Base-by-base conservation (phyloP, 805 yeast species). In the Cyberlindnera suaveolens region DNA sequence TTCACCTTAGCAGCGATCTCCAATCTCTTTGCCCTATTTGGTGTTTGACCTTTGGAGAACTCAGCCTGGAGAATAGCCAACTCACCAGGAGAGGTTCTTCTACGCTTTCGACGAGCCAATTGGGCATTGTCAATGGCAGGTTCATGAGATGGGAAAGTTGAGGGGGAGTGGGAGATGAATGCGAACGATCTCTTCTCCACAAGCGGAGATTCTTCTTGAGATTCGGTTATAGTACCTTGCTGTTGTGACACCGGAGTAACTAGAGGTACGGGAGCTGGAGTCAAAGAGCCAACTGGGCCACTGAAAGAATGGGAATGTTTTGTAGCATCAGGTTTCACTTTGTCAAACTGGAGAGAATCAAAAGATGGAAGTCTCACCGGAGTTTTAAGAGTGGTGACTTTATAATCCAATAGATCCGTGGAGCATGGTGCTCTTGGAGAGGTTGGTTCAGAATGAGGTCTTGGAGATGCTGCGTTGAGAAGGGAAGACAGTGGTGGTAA, bases 1-100 rank as follows among this genome's bases (percentile, higher is more conserved):
- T 80, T 81, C 34, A 93, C 95, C 50, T 71, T 77, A 27, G 68
- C 63, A 5, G 98, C 96, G 51, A 93, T 85, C 50, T 82, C 85
- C 36, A 77, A 71, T 53, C 98, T 78, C 58, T 83, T 74, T 36
- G 73, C 66, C 61, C 82, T 83, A 59, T 84, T 82, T 37, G 99
- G 99, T 39, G 95, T 87, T 36, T 80, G 70, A 46, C 95, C 89
- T 39, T 67, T 59, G 39, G 73, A 73, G 57, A 91, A 93, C 66
- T 89, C 96, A 31, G 72, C 65, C 63, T 89, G 93, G 46, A 93
- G 74, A 41, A 93, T 79, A 20, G 82, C 72, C 50, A 91, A 73
- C 64, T 93, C 98, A 44, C 77, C 75, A 3, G 95, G 93, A 1
- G 95, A 82, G 1, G 99, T 93, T 69, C 98, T 83, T 67, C 99